Conservation (phyloP, 345 rosid genomes). For the Psidium guajava region DNA sequence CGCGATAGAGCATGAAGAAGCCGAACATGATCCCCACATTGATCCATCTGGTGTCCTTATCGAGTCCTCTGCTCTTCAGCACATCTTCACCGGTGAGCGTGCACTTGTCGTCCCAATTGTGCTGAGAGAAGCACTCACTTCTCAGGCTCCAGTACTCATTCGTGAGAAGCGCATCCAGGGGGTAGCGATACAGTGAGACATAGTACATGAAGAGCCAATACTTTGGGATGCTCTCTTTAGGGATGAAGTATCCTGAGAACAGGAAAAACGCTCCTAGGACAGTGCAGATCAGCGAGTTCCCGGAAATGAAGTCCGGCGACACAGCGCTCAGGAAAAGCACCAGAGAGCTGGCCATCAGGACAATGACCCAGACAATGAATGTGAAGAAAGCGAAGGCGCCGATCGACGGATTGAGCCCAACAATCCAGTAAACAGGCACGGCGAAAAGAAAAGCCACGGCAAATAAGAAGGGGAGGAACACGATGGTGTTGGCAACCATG, state of each 20-base stretch:
- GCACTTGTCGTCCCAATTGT: constrained; percentile 16
- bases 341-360: constrained; percentile 75
- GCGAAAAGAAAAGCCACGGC: constrained; percentile 62
- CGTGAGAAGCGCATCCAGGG: constrained; percentile 58
- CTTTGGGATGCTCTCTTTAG: constrained; percentile 73
- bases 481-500: constrained; percentile 74
- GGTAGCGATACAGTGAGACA: constrained; percentile 71
- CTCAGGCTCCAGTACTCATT: constrained; percentile 77
- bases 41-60: constrained; percentile 55
- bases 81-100: constrained; percentile 62
- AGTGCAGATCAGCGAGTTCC: constrained; percentile 73
- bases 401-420: constrained; percentile 64
- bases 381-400: constrained; percentile 56
- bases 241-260: constrained; percentile 88
- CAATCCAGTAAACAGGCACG: constrained; percentile 70
- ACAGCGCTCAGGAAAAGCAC: constrained; percentile 73
- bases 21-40: constrained; percentile 86
- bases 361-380: constrained; percentile 61
- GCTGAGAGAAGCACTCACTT: constrained; percentile 53
- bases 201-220: constrained; percentile 94
- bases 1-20: constrained; percentile 66
- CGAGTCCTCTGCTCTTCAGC: constrained; percentile 61
- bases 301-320: constrained; percentile 75
- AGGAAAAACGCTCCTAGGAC: constrained; percentile 82
- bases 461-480: constrained; percentile 67